Evolutionary conservation across 768 basidiomycete species (phyloP).

Genomic region (Russula dissimulans): DNA sequence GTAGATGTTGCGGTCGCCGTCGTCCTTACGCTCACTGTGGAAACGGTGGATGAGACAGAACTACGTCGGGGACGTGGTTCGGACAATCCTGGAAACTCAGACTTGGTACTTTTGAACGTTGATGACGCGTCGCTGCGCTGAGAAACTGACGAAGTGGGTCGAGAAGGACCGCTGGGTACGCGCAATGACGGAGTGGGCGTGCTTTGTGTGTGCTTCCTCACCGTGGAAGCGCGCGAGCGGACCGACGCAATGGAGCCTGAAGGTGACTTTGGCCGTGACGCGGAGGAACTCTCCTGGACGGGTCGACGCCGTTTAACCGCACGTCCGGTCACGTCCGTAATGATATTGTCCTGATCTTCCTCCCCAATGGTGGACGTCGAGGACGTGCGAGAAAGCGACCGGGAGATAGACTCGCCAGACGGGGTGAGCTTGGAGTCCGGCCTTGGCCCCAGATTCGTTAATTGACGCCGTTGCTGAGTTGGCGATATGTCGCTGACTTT

Average conservation of each 20-base stretch:
- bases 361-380: constrained; percentile 15
- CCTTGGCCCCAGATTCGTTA: constrained; percentile 22
- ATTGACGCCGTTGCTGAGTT: constrained; percentile 22
- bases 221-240: constrained; percentile 31
- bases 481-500: constrained; percentile 23
- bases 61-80: constrained; percentile 25
- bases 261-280: constrained; percentile 19
- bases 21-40: constrained; percentile 26
- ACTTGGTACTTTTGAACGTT: constrained; percentile 40
- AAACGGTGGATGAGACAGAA: constrained; percentile 28
- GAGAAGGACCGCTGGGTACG: constrained; percentile 14
- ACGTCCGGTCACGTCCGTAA: neutral
- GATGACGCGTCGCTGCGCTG: constrained; percentile 31
- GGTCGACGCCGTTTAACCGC: constrained; percentile 9
- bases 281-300: constrained; percentile 7
- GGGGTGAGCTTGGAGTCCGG: constrained; percentile 74
- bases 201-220: constrained; percentile 25
- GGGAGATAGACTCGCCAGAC: constrained; percentile 22
- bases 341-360: constrained; percentile 2
- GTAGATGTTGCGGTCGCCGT: constrained; percentile 22
- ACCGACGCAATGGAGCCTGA: constrained; percentile 31
- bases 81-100: constrained; percentile 29
- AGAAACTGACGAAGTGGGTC: constrained; percentile 23
- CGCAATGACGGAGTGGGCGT: constrained; percentile 17
- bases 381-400: constrained; percentile 14